These are phyloP conservation scores for Calonectria multiphialidica DNA, from an alignment of 2,329 filamentous ascomycete species.

Conservation along the genomic window DNA sequence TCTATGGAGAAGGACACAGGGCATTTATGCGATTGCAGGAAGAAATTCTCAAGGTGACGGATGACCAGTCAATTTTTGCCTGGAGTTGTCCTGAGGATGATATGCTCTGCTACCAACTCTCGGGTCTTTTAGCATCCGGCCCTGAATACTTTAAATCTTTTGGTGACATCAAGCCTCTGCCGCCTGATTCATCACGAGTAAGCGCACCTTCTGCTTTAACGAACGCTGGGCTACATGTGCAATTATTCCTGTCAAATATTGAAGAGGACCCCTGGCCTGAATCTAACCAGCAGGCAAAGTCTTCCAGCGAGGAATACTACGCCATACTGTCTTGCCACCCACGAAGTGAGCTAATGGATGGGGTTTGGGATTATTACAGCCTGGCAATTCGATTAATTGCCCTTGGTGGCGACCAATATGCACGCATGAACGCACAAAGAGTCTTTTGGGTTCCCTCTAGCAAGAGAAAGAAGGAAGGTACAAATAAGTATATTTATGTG, in stretches of 20 bases:
- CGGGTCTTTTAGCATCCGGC: neutral
- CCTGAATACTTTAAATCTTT: neutral
- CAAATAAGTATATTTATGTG: neutral
- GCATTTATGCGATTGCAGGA: conserved; percentile 18
- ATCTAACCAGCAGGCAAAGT: neutral
- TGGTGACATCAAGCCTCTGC: neutral
- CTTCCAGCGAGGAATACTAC: neutral
- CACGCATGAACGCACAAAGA: neutral
- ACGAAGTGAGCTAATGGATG: neutral
- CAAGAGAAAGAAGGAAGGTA: neutral
- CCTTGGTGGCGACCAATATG: neutral
- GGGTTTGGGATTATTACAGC: neutral
- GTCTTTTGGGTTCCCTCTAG: neutral
- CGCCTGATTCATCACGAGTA: neutral
- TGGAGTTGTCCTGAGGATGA: neutral
- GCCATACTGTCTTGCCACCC: neutral
- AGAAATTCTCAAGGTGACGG: conserved; percentile 4
- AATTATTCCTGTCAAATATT: neutral
- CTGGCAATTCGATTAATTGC: neutral
- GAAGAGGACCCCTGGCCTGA: neutral
- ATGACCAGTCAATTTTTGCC: conserved; percentile 4
- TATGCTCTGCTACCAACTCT: neutral
- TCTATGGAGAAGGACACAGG: neutral
- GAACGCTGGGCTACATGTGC: neutral
- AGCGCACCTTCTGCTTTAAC: neutral